Conservation (phyloP, 352 stramenopile species). For the Phytophthora chlamydospora region DNA sequence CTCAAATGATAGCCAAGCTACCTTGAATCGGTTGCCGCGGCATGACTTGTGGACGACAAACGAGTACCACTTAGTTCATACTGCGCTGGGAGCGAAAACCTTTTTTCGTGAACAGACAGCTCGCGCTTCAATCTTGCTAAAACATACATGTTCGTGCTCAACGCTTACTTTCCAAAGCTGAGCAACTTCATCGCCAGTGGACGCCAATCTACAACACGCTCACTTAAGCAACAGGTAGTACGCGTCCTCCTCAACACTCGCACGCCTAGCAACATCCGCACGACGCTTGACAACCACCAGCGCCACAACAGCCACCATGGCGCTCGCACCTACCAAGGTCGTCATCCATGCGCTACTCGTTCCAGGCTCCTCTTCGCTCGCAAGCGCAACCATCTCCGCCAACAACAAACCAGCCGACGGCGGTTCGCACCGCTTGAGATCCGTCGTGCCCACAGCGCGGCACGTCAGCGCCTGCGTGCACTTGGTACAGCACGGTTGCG, state of each 20-base stretch:
- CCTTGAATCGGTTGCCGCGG: too few relatives aligned
- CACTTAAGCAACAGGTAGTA: constrained; percentile 48
- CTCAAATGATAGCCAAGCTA: too few relatives aligned
- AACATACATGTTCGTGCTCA: too few relatives aligned
- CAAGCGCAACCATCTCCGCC: background rate
- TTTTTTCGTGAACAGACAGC: too few relatives aligned
- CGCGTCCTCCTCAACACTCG: constrained; percentile 33
- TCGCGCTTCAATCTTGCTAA: too few relatives aligned
- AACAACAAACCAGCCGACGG: background rate
- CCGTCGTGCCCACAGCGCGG: background rate
- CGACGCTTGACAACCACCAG: constrained; percentile 41
- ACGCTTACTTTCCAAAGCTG: too few relatives aligned
- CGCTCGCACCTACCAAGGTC: constrained; percentile 34
- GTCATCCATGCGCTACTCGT: background rate
- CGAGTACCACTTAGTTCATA: too few relatives aligned
- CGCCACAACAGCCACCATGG: constrained; percentile 41
- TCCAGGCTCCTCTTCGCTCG: background rate
- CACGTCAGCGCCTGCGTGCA: constrained; percentile 11
- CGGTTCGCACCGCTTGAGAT: constrained; percentile 14
- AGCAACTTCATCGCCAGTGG: too few relatives aligned
- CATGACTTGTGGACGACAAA: too few relatives aligned
- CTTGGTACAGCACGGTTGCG: constrained; percentile 14
- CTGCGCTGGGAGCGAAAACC: too few relatives aligned
- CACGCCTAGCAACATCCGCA: background rate
- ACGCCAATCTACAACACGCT: too few relatives aligned